Percentiles rank a stretch among this genome's conserved stretches.
Evolutionary conservation across 345 rosid species (phyloP).

Genomic region (Hibiscus tridactylites): DNA sequence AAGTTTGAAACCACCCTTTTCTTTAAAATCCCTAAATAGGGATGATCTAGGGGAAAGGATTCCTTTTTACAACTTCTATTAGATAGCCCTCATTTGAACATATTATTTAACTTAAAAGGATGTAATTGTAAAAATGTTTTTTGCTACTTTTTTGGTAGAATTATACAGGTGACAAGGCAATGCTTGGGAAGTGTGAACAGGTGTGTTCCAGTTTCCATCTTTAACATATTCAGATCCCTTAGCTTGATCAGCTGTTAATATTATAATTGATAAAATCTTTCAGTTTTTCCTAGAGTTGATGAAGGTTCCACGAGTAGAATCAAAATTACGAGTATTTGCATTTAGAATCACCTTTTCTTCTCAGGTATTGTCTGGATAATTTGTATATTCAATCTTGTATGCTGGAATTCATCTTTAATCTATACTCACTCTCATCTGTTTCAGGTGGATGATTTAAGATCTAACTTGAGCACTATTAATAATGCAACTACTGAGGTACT

Average conservation of each 20-base stretch:
- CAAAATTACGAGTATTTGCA: constrained; percentile 92
- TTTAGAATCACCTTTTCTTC: constrained; percentile 78
- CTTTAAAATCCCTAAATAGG: background rate
- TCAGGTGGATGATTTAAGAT: constrained; percentile 76
- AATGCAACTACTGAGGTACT: constrained; percentile 72
- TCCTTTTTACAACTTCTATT: background rate
- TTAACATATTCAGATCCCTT: constrained; percentile 7
- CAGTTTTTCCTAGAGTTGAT: constrained; percentile 94
- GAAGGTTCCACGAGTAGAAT: constrained; percentile 96
- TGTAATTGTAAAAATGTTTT: background rate
- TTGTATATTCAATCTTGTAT: constrained; percentile 6
- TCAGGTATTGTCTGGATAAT: constrained; percentile 47
- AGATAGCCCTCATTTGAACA: background rate
- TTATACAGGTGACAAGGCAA: constrained; percentile 74
- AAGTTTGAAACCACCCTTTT: background rate
- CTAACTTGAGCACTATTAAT: constrained; percentile 60
- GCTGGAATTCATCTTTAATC: constrained; percentile 3
- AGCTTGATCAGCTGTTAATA: constrained; percentile 18
- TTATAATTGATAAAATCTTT: constrained; percentile 16
- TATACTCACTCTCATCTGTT: constrained; percentile 6
- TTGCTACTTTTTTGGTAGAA: constrained; percentile 40
- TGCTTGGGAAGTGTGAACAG: constrained; percentile 99
- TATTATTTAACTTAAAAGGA: background rate
- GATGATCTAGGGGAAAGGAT: background rate
- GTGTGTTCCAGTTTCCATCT: constrained; percentile 29